Conservation (phyloP, 208 protist genomes). For the Trypanosoma avium region DNA sequence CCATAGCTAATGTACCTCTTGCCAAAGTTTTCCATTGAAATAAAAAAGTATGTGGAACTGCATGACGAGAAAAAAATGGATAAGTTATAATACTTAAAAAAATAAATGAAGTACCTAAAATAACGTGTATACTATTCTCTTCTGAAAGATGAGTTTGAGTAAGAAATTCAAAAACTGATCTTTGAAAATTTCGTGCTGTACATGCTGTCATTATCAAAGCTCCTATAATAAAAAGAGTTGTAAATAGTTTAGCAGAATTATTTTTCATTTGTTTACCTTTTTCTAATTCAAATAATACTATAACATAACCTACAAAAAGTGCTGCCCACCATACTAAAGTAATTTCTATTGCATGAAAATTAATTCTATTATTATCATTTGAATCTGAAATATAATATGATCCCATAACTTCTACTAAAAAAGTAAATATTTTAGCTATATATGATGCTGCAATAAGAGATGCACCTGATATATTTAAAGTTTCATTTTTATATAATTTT, state of each 20-base stretch:
- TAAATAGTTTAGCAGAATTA: slow-evolving; percentile 29
- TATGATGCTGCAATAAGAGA: slow-evolving; percentile 67
- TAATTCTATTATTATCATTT: background rate
- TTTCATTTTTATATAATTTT: slow-evolving; percentile 64
- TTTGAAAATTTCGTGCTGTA: slow-evolving; percentile 79
- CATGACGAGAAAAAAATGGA: slow-evolving; percentile 56
- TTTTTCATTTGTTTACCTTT: slow-evolving; percentile 35
- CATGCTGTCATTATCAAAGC: slow-evolving; percentile 36
- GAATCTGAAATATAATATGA: slow-evolving; percentile 61
- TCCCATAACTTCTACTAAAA: slow-evolving; percentile 73
- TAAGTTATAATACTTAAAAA: slow-evolving; percentile 61
- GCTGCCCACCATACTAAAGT: slow-evolving; percentile 47
- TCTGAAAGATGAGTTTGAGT: slow-evolving; percentile 69
- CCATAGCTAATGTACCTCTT: slow-evolving; percentile 13
- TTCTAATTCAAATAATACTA: slow-evolving; percentile 56
- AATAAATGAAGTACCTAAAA: slow-evolving; percentile 45
- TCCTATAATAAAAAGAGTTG: slow-evolving; percentile 37
- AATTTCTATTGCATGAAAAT: slow-evolving; percentile 23
- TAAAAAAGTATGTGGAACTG: slow-evolving; percentile 31
- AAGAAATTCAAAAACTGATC: slow-evolving; percentile 76
- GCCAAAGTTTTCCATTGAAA: slow-evolving; percentile 10
- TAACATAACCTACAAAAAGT: slow-evolving; percentile 50
- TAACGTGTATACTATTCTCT: slow-evolving; percentile 56
- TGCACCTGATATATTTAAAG: slow-evolving; percentile 42
- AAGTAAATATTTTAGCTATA: slow-evolving; percentile 76